Conservation (phyloP, 2,329 filamentous ascomycete species). For the Chaetothyriales sp. region DNA sequence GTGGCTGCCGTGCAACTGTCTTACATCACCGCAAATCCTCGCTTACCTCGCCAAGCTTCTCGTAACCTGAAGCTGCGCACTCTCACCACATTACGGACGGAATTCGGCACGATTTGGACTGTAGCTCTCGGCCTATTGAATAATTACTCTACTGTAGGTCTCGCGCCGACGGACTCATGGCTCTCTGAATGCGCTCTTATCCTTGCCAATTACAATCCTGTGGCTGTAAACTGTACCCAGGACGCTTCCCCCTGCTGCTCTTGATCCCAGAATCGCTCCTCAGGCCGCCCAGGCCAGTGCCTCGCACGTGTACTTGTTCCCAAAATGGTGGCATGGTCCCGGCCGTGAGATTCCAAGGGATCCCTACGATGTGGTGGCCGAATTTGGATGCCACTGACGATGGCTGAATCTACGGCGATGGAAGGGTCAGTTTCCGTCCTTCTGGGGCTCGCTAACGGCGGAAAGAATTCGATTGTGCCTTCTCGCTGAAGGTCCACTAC, state of each 20-base stretch:
- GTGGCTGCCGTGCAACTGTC: neutral
- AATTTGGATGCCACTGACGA: neutral
- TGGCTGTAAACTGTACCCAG: neutral
- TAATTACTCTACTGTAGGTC: neutral
- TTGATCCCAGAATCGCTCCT: neutral
- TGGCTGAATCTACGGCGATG: neutral
- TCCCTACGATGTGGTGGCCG: neutral
- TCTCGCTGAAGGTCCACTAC: conserved; percentile 1
- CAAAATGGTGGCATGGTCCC: neutral
- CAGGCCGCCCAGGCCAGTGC: too few relatives aligned
- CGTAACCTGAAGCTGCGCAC: neutral
- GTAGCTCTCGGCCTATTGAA: neutral
- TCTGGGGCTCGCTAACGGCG: conserved; percentile 6
- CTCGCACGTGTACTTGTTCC: neutral
- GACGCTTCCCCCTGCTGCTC: neutral
- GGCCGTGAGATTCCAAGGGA: neutral
- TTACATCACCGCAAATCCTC: neutral
- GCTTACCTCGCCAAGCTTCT: neutral
- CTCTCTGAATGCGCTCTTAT: neutral
- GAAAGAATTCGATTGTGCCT: conserved; percentile 11
- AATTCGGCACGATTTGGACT: neutral
- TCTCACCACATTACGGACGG: neutral
- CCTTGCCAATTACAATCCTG: neutral
- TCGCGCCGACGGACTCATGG: too few relatives aligned
- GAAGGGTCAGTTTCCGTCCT: neutral